Conservation (phyloP, 192 early-diverging fungal species). For the Geranomyces michiganensis region DNA sequence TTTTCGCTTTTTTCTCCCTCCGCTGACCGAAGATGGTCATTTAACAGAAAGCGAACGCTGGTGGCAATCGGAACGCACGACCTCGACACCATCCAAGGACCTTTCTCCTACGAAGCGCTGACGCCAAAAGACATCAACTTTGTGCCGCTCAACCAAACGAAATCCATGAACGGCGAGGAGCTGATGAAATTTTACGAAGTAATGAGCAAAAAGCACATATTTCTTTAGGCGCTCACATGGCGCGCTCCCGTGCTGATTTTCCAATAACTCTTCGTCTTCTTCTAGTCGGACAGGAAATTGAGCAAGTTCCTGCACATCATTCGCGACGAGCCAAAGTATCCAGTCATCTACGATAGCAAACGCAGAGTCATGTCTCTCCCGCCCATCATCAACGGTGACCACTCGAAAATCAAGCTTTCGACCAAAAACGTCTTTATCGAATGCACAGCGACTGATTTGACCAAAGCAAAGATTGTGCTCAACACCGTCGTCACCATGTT, state of each 20-base stretch:
- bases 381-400: conserved; percentile 98
- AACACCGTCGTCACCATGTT: conserved; percentile 97
- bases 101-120: conserved; percentile 94
- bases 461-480: conserved; percentile 91
- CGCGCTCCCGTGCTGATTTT: no score
- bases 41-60: conserved; percentile 79
- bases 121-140: conserved; percentile 91
- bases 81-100: conserved; percentile 89
- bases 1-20: not conserved
- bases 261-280: conserved; percentile 33
- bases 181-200: conserved; percentile 90
- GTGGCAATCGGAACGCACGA: conserved; percentile 99
- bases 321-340: conserved; percentile 84
- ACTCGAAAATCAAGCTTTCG: conserved; percentile 92
- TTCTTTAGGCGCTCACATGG: no score
- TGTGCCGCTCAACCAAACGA: conserved; percentile 87
- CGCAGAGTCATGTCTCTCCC: conserved; percentile 89
- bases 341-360: conserved; percentile 86
- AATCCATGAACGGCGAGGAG: conserved; percentile 82
- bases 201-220: no score
- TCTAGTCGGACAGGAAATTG: conserved; percentile 74
- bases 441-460: conserved; percentile 94
- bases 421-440: conserved; percentile 99
- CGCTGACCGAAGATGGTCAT: no score
- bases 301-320: conserved; percentile 93